A percentile compares a stretch with the other conserved stretches of the same genome.
Conservation (phyloP, 257 asterid species). For the Orobanche coerulescens region DNA sequence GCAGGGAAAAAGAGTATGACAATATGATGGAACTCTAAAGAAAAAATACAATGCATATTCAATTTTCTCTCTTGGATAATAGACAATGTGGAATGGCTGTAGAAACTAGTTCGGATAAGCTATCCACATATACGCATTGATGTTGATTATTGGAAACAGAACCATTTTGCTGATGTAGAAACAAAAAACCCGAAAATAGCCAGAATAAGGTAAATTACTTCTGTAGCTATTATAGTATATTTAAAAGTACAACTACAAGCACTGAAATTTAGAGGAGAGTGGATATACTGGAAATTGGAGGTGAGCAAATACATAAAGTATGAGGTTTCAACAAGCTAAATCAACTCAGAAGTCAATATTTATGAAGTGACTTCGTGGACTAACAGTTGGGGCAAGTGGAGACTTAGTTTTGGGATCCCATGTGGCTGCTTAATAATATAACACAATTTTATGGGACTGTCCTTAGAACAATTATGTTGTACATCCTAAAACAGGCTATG, state of each 20-base stretch:
- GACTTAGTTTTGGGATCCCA: constrained; percentile 6
- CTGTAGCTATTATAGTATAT: neutral
- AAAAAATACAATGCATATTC: neutral
- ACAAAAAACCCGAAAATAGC: neutral
- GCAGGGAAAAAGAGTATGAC: constrained; percentile 15
- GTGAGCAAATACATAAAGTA: neutral
- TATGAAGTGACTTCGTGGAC: neutral
- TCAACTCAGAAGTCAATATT: neutral
- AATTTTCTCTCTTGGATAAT: constrained; percentile 3
- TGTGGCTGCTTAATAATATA: neutral
- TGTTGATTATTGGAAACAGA: neutral
- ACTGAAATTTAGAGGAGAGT: neutral
- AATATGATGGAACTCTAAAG: neutral
- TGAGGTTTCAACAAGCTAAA: neutral
- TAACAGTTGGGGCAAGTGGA: neutral
- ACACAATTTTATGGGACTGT: neutral
- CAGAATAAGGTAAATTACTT: neutral
- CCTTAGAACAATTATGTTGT: neutral
- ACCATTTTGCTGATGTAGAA: neutral
- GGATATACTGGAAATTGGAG: neutral
- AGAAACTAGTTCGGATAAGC: neutral
- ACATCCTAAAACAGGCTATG: neutral
- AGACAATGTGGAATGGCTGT: constrained; percentile 1
- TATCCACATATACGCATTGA: neutral
- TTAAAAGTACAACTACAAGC: neutral